phyloP scores from a whole-genome alignment of 768 basidiomycete species.

The Fistulinella prunicolor region DNA sequence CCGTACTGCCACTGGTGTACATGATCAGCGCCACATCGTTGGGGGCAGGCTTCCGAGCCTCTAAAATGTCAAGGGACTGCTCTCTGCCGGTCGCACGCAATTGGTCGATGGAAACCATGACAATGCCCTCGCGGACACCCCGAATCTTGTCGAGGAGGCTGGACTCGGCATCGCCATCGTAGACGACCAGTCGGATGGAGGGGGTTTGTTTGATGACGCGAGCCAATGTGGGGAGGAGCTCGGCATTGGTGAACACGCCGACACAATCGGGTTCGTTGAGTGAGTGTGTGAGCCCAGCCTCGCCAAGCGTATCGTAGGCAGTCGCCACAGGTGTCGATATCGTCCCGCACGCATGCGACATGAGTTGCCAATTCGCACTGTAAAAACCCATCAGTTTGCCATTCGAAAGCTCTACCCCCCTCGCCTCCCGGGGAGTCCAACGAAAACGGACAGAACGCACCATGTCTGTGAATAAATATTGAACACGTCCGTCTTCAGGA shows the following conservation, averaged over 20 bases:
- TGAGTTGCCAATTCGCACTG: constrained; percentile 84
- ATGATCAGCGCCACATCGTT: constrained; percentile 65
- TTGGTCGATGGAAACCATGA: constrained; percentile 64
- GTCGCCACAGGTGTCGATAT: constrained; percentile 86
- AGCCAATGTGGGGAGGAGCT: constrained; percentile 75
- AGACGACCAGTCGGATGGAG: constrained; percentile 75
- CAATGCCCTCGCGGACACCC: constrained; percentile 52
- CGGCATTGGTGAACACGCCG: constrained; percentile 89
- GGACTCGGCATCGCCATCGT: constrained; percentile 68
- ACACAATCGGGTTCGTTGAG: constrained; percentile 83
- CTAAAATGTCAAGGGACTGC: constrained; percentile 50
- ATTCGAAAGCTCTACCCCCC: too few relatives aligned
- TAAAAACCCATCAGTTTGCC: background rate
- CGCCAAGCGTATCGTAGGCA: constrained; percentile 94
- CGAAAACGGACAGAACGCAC: constrained; percentile 42
- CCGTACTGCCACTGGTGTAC: constrained; percentile 91
- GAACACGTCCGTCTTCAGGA: constrained; percentile 70
- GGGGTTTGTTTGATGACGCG: constrained; percentile 73
- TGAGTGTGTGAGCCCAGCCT: constrained; percentile 83
- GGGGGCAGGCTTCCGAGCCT: constrained; percentile 45
- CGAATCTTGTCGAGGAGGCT: constrained; percentile 60
- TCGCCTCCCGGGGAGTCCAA: too few relatives aligned
- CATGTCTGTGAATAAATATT: constrained; percentile 90
- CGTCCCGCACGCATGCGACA: constrained; percentile 76
- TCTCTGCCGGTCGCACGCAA: constrained; percentile 64